Base-by-base conservation (phyloP, 768 basidiomycete genomes). In the Tephrocybe sp. region DNA sequence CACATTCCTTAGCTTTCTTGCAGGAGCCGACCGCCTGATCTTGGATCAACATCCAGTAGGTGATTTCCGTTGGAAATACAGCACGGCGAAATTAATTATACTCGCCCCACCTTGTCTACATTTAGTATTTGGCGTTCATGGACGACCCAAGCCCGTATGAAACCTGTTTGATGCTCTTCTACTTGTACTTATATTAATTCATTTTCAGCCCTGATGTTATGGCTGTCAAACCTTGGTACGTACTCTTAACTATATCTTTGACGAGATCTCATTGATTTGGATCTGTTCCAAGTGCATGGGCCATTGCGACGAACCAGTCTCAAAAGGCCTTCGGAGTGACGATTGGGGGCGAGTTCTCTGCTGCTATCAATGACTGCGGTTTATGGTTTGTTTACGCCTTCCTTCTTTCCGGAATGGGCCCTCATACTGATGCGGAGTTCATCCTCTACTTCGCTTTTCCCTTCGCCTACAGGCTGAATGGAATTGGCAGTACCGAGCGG, bases 321-420 rank as follows among this genome's bases (percentile, higher is more conserved):
- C 82, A 86, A 70, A 72, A 69, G 19, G 73, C 74, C 11, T 94
- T 92, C 60, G 94, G 95, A 25, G 69, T 96, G 54, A 85, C 85
- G 32, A 62, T 81, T 34, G 91, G 89, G 34, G 93, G 92, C 53
- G 93, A 96, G 69, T 96, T 85, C 65, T 85, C 84, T 34, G 76
- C 83, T 38, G 90, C 89, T 27, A 83, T 90, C 65, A 87, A 84
- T 56, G 86, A 87, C 62, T 89, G 87, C 61, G 86, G 86, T 27
- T 62, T 82, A 36, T 89, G 76, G 76, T 69, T 71, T 53, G 74
- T 70, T 15, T 19, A 11, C 32, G 69, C 64, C 41, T 62, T 70
- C 34, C 49, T 54, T 47, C 32, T 15, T 38, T 19, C 44, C 40
- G 37, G 43, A 34, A 51, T 30, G 53, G 50, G 46, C 52, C 46